Percentiles rank a stretch among this genome's conserved stretches.
Conservation (phyloP, 345 rosid species). For the Pugionium dolabratum region DNA sequence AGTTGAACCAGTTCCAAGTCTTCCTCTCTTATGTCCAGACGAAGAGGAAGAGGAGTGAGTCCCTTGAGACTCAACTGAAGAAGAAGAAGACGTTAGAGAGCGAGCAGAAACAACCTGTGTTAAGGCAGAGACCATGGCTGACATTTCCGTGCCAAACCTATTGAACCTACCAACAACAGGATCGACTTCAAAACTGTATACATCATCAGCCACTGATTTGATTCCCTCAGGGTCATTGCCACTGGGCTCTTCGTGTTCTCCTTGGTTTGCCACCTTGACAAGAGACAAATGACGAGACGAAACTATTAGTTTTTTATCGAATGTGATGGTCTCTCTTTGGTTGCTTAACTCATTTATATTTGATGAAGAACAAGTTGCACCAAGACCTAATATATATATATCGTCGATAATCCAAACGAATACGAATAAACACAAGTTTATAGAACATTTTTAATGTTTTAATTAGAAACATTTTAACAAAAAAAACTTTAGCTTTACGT, state of each 20-base stretch:
- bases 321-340: constrained; percentile 4
- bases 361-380: not conserved
- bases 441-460: no score
- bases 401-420: no score
- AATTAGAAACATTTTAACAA: no score
- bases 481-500: no score
- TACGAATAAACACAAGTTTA: no score
- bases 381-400: no score
- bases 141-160: constrained; percentile 53
- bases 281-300: constrained; percentile 29
- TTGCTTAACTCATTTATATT: constrained; percentile 5
- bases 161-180: constrained; percentile 35
- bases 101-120: constrained; percentile 56
- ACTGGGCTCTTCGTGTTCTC: constrained; percentile 24
- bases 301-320: constrained; percentile 5
- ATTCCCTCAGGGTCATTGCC: constrained; percentile 28
- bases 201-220: constrained; percentile 1
- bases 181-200: constrained; percentile 25
- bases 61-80: constrained; percentile 9
- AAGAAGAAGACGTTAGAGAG: constrained; percentile 1
- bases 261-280: constrained; percentile 49
- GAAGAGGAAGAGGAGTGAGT: constrained; percentile 32
- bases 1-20: constrained; percentile 33
- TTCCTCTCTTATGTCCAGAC: constrained; percentile 46
- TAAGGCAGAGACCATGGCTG: constrained; percentile 73